These are phyloP conservation scores for Corchorus capsularis DNA, from an alignment of 345 rosid genomes.

Conservation along the genomic window DNA sequence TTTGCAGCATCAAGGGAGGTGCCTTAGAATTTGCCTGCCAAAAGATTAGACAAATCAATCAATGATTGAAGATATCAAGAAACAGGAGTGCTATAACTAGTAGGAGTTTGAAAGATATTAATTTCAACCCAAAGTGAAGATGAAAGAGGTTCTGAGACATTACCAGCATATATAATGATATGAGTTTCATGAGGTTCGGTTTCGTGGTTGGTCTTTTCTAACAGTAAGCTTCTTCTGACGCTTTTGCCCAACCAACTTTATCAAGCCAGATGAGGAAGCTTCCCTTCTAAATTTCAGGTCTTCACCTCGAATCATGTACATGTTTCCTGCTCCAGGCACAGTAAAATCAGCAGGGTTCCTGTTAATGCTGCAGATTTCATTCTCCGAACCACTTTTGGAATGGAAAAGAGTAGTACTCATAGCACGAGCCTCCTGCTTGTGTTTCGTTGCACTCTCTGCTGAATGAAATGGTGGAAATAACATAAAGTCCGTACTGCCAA, in stretches of 20 bases:
- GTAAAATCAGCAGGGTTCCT: conserved; percentile 96
- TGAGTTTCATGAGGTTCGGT: conserved; percentile 16
- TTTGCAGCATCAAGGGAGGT: conserved; percentile 19
- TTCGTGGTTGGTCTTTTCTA: conserved; percentile 30
- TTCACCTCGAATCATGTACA: conserved; percentile 62
- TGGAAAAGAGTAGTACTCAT: conserved; percentile 31
- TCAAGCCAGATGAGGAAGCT: conserved; percentile 23
- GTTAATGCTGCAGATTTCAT: conserved; percentile 58
- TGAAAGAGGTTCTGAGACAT: neutral
- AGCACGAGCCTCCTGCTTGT: conserved; percentile 35
- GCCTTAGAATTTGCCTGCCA: conserved; percentile 21
- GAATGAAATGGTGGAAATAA: conserved; percentile 45
- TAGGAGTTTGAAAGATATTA: neutral
- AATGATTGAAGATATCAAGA: conserved; percentile 2
- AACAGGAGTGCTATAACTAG: neutral
- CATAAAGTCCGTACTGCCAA: conserved; percentile 44
- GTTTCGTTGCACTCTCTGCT: conserved; percentile 38
- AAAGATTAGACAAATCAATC: conserved; percentile 11
- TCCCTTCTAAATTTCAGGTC: conserved; percentile 46
- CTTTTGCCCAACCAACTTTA: conserved; percentile 38
- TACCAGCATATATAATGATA: conserved; percentile 26
- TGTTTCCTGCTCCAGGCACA: conserved; percentile 61
- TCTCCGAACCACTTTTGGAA: conserved; percentile 34
- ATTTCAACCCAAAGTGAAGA: neutral
- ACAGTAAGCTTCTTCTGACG: conserved; percentile 47